Evolutionary conservation across 1,284 basidiomycete genomes (phyloP).

Genomic region (Ustilago shanxiensis): DNA sequence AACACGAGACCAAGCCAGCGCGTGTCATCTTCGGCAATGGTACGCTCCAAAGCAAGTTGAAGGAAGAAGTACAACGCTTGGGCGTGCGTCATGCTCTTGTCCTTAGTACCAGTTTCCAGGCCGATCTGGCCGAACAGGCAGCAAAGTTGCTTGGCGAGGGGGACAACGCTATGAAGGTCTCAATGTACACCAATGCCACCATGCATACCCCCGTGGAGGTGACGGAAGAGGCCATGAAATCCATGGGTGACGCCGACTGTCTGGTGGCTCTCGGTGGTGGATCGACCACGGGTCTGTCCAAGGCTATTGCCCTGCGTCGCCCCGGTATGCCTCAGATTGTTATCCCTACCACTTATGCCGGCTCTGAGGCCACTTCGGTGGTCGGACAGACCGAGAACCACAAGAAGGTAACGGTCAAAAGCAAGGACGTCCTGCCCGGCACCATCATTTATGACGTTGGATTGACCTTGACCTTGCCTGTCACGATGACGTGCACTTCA

Average conservation of each 20-base stretch:
- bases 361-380: conserved; percentile 73
- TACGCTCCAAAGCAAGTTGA: conserved; percentile 9
- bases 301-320: conserved; percentile 72
- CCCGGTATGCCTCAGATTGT: conserved; percentile 72
- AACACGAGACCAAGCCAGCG: conserved; percentile 10
- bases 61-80: conserved; percentile 8
- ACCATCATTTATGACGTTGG: conserved; percentile 73
- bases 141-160: conserved; percentile 1
- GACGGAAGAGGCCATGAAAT: conserved; percentile 70
- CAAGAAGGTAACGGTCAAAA: conserved; percentile 72
- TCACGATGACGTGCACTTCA: conserved; percentile 72
- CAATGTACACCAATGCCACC: conserved; percentile 70
- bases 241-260: conserved; percentile 71
- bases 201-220: conserved; percentile 73
- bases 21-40: conserved; percentile 12
- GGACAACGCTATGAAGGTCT: conserved; percentile 1
- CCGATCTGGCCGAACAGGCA: conserved; percentile 6
- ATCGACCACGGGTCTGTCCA: conserved; percentile 72
- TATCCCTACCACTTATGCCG: conserved; percentile 73
- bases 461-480: conserved; percentile 72
- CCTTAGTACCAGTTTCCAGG: conserved; percentile 3
- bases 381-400: conserved; percentile 73
- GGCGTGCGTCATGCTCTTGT: conserved; percentile 12
- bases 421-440: conserved; percentile 72
- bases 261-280: conserved; percentile 73